These are phyloP conservation scores for Erythrophleum fordii DNA, from an alignment of 306 rosid species.

Conservation along the genomic window DNA sequence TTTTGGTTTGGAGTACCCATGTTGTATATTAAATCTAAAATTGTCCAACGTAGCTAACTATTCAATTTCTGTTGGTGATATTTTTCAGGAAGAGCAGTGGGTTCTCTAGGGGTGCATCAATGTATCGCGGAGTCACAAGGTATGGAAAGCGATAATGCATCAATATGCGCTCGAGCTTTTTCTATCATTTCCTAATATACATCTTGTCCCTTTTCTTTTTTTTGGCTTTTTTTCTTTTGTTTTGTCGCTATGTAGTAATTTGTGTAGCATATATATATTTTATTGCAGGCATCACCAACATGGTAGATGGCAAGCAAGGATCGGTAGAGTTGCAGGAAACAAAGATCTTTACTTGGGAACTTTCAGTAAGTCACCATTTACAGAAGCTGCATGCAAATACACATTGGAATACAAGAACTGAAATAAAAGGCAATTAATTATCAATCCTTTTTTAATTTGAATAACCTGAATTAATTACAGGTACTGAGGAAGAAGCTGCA, in stretches of 20 bases:
- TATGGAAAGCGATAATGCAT: conserved; percentile 32
- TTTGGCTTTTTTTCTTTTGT: background rate
- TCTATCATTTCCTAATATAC: background rate
- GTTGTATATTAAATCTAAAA: background rate
- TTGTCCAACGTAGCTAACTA: background rate
- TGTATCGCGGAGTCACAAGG: conserved; percentile 99
- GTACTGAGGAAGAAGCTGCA: conserved; percentile 98
- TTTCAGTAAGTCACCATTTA: conserved; percentile 66
- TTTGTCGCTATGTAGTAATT: background rate
- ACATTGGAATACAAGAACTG: background rate
- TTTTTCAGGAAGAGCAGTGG: conserved; percentile 95
- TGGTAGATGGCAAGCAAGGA: conserved; percentile 99
- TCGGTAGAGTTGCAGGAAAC: conserved; percentile 98
- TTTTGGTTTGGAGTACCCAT: background rate
- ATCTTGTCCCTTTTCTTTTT: background rate
- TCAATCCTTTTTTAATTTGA: background rate
- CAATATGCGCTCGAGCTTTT: background rate
- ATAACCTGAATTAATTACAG: conserved; percentile 37
- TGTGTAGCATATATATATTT: background rate
- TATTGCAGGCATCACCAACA: conserved; percentile 92
- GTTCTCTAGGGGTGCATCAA: conserved; percentile 97
- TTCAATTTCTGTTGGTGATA: background rate
- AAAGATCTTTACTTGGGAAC: conserved; percentile 98
- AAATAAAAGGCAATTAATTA: background rate
- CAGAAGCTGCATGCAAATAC: background rate